Evolutionary conservation across 306 rosid genomes (phyloP).

Genomic region (Cajanus cajan): DNA sequence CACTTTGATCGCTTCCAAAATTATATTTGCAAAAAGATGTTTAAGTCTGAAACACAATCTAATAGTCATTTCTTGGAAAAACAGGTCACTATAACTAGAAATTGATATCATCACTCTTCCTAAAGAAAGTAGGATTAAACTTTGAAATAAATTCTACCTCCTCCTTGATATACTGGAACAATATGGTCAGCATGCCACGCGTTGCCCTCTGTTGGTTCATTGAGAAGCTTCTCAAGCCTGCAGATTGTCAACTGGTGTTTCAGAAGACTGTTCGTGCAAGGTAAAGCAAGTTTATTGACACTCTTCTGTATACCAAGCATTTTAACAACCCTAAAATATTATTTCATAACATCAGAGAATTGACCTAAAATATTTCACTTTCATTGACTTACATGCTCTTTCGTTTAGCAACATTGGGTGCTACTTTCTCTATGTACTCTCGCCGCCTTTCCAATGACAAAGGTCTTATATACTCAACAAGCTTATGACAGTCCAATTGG

Average conservation of each 20-base stretch:
- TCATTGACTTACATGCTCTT: conserved; percentile 64
- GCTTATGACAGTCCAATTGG: conserved; percentile 84
- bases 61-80: conserved; percentile 11
- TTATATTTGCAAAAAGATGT: background rate
- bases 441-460: conserved; percentile 63
- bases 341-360: background rate
- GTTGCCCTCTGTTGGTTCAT: conserved; percentile 85
- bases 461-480: conserved; percentile 70
- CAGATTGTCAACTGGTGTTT: conserved; percentile 31
- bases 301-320: background rate
- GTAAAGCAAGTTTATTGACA: conserved; percentile 5
- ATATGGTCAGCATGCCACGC: conserved; percentile 98
- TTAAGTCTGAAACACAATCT: background rate
- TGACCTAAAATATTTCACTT: conserved; percentile 14
- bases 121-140: background rate
- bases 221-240: conserved; percentile 81
- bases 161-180: conserved; percentile 90
- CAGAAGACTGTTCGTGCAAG: conserved; percentile 12
- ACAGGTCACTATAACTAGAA: background rate
- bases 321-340: conserved; percentile 1
- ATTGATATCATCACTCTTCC: background rate
- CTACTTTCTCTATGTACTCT: conserved; percentile 71
- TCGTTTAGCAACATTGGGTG: conserved; percentile 67
- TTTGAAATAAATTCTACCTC: conserved; percentile 59
- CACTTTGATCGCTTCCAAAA: background rate